Evolutionary conservation across 257 asterid genomes (phyloP).

Genomic region (Solanum ossicruentum): DNA sequence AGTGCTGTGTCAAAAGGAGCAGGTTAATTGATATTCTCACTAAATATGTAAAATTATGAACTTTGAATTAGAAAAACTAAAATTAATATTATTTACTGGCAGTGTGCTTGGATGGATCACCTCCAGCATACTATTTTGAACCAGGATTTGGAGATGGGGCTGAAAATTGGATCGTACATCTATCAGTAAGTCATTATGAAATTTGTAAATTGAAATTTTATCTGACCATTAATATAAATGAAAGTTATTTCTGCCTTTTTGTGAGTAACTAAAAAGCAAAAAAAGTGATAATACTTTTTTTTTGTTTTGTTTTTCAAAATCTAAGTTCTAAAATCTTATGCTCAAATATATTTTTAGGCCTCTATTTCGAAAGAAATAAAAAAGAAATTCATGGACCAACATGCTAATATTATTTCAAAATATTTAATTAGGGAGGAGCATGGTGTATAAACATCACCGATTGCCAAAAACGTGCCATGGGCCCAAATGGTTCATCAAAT

Average conservation of each 20-base stretch:
- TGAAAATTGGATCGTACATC: neutral
- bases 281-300: no score
- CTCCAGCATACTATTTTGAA: neutral
- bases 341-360: no score
- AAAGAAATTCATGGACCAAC: neutral
- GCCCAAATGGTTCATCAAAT: neutral
- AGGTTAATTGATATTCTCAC: neutral
- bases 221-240: neutral
- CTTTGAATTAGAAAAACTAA: neutral
- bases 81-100: neutral
- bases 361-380: neutral
- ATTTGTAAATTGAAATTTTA: neutral
- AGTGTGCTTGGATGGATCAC: slow-evolving; percentile 3
- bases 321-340: neutral
- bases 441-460: neutral
- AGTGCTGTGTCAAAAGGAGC: neutral
- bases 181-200: neutral
- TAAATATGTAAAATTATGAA: neutral
- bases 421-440: neutral
- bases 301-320: no score
- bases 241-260: neutral
- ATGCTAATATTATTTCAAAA: neutral
- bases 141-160: neutral
- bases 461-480: neutral
- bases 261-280: neutral